Conservation (phyloP, 1,284 basidiomycete species). For the Cystobasidium slooffiae region DNA sequence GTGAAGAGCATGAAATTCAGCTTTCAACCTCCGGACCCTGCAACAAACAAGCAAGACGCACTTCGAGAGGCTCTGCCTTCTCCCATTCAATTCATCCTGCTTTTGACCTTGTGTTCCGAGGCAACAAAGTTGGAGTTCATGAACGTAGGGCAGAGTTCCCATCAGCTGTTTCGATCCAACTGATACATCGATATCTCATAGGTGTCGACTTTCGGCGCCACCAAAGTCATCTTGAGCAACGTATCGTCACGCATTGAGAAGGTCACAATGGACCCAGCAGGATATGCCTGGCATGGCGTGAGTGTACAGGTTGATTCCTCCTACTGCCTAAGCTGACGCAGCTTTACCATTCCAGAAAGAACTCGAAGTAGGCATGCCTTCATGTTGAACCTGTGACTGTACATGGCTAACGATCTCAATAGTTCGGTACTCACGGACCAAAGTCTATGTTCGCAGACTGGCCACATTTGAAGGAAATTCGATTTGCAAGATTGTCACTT, state of each 20-base stretch:
- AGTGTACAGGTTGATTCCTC: neutral
- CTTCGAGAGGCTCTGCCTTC: conserved; percentile 32
- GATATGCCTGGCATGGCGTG: conserved; percentile 36
- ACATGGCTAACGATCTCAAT: neutral
- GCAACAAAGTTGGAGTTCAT: conserved; percentile 22
- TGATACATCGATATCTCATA: neutral
- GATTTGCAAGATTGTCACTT: conserved; percentile 11
- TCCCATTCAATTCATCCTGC: conserved; percentile 36
- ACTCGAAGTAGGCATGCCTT: conserved; percentile 12
- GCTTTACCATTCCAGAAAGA: conserved; percentile 26
- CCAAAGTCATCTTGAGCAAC: conserved; percentile 17
- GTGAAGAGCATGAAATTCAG: conserved; percentile 35
- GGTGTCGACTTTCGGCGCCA: conserved; percentile 33
- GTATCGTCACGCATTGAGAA: conserved; percentile 18
- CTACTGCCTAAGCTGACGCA: neutral
- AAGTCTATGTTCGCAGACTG: conserved; percentile 26
- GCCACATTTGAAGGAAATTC: conserved; percentile 25
- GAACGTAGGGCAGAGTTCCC: conserved; percentile 27
- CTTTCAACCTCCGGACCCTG: conserved; percentile 41
- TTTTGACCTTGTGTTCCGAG: conserved; percentile 34
- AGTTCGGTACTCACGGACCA: conserved; percentile 33
- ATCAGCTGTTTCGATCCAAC: neutral
- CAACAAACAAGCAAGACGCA: conserved; percentile 12
- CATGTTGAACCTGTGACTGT: neutral
- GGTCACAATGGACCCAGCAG: conserved; percentile 29